Conservation (phyloP, 2,329 filamentous ascomycete species). For the Epichloe gansuensis region DNA sequence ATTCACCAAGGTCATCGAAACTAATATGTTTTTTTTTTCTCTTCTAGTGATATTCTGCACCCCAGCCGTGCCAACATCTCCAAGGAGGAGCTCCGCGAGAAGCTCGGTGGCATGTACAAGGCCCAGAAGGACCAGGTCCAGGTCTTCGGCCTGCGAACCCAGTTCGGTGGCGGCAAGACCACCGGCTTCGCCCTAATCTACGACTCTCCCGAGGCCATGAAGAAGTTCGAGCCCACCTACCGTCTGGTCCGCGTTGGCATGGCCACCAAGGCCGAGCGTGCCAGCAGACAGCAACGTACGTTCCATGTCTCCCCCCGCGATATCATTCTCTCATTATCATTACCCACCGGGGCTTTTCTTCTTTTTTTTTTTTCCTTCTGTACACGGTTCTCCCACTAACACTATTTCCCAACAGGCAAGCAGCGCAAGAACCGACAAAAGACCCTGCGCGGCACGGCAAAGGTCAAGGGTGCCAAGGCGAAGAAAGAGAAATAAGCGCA, state of each 20-base stretch:
- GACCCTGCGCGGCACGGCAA: constrained; percentile 94
- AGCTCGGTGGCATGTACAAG: constrained; percentile 96
- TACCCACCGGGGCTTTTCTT: not conserved
- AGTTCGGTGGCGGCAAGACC: constrained; percentile 99
- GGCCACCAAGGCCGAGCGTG: constrained; percentile 90
- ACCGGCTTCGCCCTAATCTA: constrained; percentile 98
- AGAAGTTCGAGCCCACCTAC: constrained; percentile 99
- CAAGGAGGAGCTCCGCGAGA: constrained; percentile 95
- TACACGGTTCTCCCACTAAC: constrained; percentile 8
- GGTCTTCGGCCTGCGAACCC: constrained; percentile 96
- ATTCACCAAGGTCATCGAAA: not conserved
- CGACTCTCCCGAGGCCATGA: constrained; percentile 95
- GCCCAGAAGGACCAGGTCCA: constrained; percentile 93
- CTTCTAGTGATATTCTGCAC: constrained; percentile 90
- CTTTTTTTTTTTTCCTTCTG: not conserved
- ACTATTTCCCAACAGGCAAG: constrained; percentile 59
- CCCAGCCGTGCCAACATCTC: constrained; percentile 96
- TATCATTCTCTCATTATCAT: not conserved
- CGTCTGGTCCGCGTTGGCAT: constrained; percentile 87
- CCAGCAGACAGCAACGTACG: constrained; percentile 98
- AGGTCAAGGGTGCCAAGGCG: constrained; percentile 89
- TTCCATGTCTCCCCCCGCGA: constrained; percentile 20
- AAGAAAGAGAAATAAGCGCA: constrained; percentile 82
- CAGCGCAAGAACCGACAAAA: constrained; percentile 99
- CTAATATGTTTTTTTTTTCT: constrained; percentile 8